phyloP scores from a whole-genome alignment of 805 yeast species.

The Jamesozyma hellenica region DNA sequence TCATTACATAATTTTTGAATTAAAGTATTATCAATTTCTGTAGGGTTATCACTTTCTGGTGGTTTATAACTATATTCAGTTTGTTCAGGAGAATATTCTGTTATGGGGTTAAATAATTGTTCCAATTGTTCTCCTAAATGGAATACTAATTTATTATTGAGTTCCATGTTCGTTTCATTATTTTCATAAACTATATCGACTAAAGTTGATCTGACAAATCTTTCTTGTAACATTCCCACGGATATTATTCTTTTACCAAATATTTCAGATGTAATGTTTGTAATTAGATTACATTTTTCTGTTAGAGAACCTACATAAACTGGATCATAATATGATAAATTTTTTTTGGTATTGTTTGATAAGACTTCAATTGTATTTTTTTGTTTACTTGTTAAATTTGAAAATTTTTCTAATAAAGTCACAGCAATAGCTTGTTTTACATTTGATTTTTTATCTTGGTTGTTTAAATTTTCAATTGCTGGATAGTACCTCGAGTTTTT shows the following conservation, averaged over 20 bases:
- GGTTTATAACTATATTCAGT: constrained; percentile 62
- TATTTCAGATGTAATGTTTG: constrained; percentile 34
- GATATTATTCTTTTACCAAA: constrained; percentile 48
- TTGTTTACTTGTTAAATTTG: constrained; percentile 35
- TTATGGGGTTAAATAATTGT: constrained; percentile 77
- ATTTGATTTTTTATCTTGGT: constrained; percentile 40
- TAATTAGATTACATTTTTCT: constrained; percentile 46
- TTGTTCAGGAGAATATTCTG: constrained; percentile 87
- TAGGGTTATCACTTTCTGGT: constrained; percentile 32
- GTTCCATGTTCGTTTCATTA: constrained; percentile 40
- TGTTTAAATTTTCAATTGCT: constrained; percentile 60
- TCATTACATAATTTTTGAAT: constrained; percentile 54
- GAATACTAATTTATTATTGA: constrained; percentile 67
- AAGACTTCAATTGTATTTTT: constrained; percentile 8
- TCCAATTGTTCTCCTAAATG: constrained; percentile 78
- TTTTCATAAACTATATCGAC: constrained; percentile 70
- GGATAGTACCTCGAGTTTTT: constrained; percentile 61
- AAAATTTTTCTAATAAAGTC: constrained; percentile 55
- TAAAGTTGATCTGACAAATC: constrained; percentile 40
- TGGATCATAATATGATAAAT: constrained; percentile 52
- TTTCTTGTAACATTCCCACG: constrained; percentile 47
- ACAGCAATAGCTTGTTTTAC: constrained; percentile 72
- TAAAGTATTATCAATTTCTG: constrained; percentile 30
- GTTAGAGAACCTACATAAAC: constrained; percentile 78
- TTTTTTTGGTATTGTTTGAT: constrained; percentile 11